A percentile compares a stretch with the other conserved stretches of the same genome.
These are phyloP conservation scores for Persicaria maculosa DNA, from an alignment of 148 eudicot species.

Conservation along the genomic window DNA sequence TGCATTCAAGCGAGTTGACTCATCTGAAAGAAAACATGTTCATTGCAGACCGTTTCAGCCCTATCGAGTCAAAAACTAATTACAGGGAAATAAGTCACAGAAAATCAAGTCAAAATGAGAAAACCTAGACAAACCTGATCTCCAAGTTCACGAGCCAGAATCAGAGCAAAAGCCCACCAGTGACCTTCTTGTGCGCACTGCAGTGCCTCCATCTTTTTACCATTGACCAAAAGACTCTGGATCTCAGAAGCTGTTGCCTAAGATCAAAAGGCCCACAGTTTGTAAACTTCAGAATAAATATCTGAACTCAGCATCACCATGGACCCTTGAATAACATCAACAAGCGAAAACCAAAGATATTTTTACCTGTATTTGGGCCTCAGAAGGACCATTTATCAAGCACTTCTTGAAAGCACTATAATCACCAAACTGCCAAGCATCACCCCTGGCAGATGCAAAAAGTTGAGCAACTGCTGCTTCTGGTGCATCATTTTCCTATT, in stretches of 20 bases:
- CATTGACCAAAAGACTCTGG: slow-evolving; percentile 37
- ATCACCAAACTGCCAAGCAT: slow-evolving; percentile 19
- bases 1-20: not conserved
- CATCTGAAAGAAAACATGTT: not conserved
- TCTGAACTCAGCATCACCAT: slow-evolving; percentile 1
- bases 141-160: slow-evolving; percentile 39
- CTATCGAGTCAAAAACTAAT: not conserved
- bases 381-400: slow-evolving; percentile 33
- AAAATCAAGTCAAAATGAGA: not conserved
- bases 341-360: not conserved
- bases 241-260: slow-evolving; percentile 39
- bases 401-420: slow-evolving; percentile 20
- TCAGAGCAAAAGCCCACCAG: slow-evolving; percentile 37
- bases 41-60: not conserved
- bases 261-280: slow-evolving; percentile 12
- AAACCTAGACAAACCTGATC: slow-evolving; percentile 32
- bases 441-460: slow-evolving; percentile 34
- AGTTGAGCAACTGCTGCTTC: slow-evolving; percentile 42
- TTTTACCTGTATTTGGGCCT: slow-evolving; percentile 35
- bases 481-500: slow-evolving; percentile 40
- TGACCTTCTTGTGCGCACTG: slow-evolving; percentile 47
- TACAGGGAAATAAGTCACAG: not conserved
- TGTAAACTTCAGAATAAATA: not conserved
- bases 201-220: slow-evolving; percentile 42
- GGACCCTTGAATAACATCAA: not conserved